Conservation (phyloP, 2,329 filamentous ascomycete species). For the Aspergillus hiratsukae region DNA sequence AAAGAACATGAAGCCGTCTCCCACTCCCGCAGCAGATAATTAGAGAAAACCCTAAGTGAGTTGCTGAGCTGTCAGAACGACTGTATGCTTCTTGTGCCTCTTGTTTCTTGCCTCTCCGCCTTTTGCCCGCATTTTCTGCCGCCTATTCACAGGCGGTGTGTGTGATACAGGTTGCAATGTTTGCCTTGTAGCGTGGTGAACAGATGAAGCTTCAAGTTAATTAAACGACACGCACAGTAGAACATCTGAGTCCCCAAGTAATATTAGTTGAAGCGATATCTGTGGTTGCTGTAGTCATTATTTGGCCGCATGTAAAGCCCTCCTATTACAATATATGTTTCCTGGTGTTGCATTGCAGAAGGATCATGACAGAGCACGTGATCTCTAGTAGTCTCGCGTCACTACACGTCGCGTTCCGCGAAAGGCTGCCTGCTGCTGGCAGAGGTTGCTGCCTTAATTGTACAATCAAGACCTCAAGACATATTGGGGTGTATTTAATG, state of each 20-base stretch:
- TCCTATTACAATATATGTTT: not conserved
- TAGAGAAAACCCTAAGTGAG: not conserved
- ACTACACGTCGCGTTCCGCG: slow-evolving; percentile 17
- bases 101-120: slow-evolving; percentile 12
- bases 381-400: slow-evolving; percentile 15
- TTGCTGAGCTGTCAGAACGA: not conserved
- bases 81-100: not conserved
- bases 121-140: slow-evolving; percentile 23
- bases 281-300: no score
- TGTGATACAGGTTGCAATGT: not conserved
- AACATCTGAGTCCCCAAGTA: no score
- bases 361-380: slow-evolving; percentile 9
- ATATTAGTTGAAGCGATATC: no score
- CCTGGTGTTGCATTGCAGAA: not conserved
- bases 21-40: not conserved
- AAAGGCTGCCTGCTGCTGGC: slow-evolving; percentile 3
- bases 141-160: slow-evolving; percentile 18
- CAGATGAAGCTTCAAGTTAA: not conserved
- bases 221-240: not conserved
- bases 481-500: not conserved
- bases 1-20: not conserved
- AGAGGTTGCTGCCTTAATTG: slow-evolving; percentile 6
- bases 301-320: not conserved
- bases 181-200: not conserved
- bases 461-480: not conserved